Evolutionary conservation across 768 basidiomycete genomes (phyloP).

Genomic region (Phylloporus arenicola): DNA sequence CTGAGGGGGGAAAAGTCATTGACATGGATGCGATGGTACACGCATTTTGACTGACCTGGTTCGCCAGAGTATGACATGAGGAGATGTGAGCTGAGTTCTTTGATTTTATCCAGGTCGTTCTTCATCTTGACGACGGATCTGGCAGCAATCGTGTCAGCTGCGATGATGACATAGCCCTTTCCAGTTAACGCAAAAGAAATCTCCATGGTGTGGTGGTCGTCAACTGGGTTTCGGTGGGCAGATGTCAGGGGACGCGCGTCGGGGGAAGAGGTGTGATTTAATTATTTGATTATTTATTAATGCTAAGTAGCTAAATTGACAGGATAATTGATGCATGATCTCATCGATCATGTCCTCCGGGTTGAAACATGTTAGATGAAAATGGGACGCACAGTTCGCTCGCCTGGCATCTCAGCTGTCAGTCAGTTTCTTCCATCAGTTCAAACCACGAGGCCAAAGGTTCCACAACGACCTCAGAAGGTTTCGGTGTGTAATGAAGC

Average conservation of each 20-base stretch:
- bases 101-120: constrained; percentile 94
- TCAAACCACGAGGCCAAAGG: too few species aligned
- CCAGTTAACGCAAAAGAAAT: constrained; percentile 87
- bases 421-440: too few species aligned
- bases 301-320: too few species aligned
- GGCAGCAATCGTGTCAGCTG: constrained; percentile 84
- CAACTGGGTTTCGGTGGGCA: neutral
- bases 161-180: constrained; percentile 90
- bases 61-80: constrained; percentile 95
- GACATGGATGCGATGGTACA: neutral
- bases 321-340: neutral
- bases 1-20: constrained; percentile 33
- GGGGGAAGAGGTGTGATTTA: neutral
- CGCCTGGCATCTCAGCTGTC: too few species aligned
- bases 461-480: too few species aligned
- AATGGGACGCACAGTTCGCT: too few species aligned
- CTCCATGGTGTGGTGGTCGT: constrained; percentile 56
- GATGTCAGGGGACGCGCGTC: constrained; percentile 27
- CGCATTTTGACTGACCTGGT: constrained; percentile 51
- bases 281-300: constrained; percentile 10
- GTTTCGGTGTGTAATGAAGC: too few species aligned
- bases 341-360: too few species aligned
- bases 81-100: constrained; percentile 81
- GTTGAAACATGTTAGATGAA: too few species aligned
- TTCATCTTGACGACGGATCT: constrained; percentile 98